Base-by-base conservation (phyloP, 495 filamentous ascomycete species). In the Penicillium pulvis region DNA sequence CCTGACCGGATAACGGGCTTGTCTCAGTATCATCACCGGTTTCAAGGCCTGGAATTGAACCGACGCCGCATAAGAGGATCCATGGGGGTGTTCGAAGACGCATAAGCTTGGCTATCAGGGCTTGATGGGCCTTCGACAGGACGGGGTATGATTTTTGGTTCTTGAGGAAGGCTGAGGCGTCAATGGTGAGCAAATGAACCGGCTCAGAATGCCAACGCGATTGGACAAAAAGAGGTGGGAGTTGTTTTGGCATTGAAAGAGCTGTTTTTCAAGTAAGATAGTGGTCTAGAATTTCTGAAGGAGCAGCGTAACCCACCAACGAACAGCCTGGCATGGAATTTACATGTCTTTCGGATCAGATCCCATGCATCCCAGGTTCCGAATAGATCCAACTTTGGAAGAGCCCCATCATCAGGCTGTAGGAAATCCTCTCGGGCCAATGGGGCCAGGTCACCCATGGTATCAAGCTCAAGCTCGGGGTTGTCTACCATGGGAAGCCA, bases 171-270 rank as follows among this genome's bases (percentile, higher is more conserved):
- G 83, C 80, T 0, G 79, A 80, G 6, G 79, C 76, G 23, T 84
- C 77, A 30, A 97, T 79, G 1, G 85, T 84, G 2, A 99, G 77
- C 53, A 95, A 81, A 53, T 92, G 90, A 3, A 98, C 78, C 20
- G 94, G 93, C 62, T 99, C 94, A 2, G 90, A 88, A 73, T 91
- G 93, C 94, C 94, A 99, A n/a, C 94, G 83, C 14, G 85, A 87
- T 63, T 94, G 91, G 8, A 97, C 79, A 23, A 81, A 75, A 39
- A 83, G 77, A 23, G 87, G 76, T 7, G 95, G 95, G 19, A 97
- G 79, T 35, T 88, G 81, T n/a, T 84, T 85, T 26, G 93, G 92
- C 52, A 98, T 78, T 54, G 80, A 79, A 12, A 98, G 78, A n/a
- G 89, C 92, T 95, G 24, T 54, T 14, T 1, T 7, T 14, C n/a